These are phyloP conservation scores for Loxodes magnus DNA, from an alignment of 73 alveolate species.

Conservation along the genomic window DNA sequence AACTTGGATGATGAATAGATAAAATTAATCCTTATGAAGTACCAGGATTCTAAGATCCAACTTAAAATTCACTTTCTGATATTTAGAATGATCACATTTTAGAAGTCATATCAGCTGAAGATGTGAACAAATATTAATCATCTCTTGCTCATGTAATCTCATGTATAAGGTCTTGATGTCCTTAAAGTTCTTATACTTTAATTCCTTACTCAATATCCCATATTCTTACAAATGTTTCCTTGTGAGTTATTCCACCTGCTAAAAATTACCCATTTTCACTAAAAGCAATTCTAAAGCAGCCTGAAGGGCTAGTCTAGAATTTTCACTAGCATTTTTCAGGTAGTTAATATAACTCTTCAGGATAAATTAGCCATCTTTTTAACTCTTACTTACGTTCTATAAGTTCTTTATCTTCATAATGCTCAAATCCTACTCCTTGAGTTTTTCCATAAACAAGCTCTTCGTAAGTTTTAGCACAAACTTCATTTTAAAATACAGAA, in stretches of 20 bases:
- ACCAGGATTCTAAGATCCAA: slow-evolving; percentile 7
- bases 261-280: slow-evolving; percentile 75
- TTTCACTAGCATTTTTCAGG: slow-evolving; percentile 76
- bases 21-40: slow-evolving; percentile 45
- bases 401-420: slow-evolving; percentile 23
- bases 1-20: slow-evolving; percentile 84
- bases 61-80: neutral
- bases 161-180: slow-evolving; percentile 92
- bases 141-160: slow-evolving; percentile 76
- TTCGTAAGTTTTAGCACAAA: slow-evolving; percentile 14
- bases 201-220: slow-evolving; percentile 75
- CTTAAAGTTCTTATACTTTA: slow-evolving; percentile 52
- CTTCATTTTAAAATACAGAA: slow-evolving; percentile 26
- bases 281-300: slow-evolving; percentile 85
- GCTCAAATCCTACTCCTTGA: slow-evolving; percentile 11
- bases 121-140: slow-evolving; percentile 63
- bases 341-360: slow-evolving; percentile 61
- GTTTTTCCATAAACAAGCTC: slow-evolving; percentile 5
- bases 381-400: slow-evolving; percentile 15
- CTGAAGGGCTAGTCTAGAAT: slow-evolving; percentile 74
- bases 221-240: slow-evolving; percentile 81
- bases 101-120: slow-evolving; percentile 78
- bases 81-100: slow-evolving; percentile 70
- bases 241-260: slow-evolving; percentile 93
- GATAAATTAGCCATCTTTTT: slow-evolving; percentile 66